phyloP scores from a whole-genome alignment of 352 stramenopile genomes.

The Phytopythium ostracodes region DNA sequence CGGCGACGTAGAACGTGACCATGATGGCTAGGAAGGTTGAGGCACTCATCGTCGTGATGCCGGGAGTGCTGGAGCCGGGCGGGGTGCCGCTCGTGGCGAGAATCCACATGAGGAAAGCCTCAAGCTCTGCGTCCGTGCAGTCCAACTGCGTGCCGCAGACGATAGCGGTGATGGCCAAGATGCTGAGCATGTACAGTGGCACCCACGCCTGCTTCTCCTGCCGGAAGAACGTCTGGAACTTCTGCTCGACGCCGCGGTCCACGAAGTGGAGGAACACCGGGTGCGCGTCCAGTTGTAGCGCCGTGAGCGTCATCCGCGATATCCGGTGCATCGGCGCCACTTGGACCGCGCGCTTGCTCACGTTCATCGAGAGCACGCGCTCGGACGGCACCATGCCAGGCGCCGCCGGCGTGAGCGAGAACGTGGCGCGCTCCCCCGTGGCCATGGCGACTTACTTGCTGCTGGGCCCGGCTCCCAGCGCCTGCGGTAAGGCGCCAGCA shows the following conservation, averaged over 20 bases:
- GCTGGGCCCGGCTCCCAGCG: not conserved
- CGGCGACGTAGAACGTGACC: constrained; percentile 24
- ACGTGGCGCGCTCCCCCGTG: constrained; percentile 7
- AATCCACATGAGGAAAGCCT: constrained; percentile 11
- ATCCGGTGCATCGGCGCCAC: constrained; percentile 23
- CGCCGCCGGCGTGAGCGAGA: constrained; percentile 10
- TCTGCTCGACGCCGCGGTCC: constrained; percentile 47
- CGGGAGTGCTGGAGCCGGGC: not conserved
- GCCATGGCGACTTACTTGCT: not conserved
- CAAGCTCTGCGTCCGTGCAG: constrained; percentile 13
- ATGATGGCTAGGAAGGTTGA: constrained; percentile 20
- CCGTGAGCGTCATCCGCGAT: constrained; percentile 17
- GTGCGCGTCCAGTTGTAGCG: constrained; percentile 43
- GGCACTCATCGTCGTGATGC: constrained; percentile 4
- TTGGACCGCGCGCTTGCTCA: constrained; percentile 28
- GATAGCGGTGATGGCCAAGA: constrained; percentile 21
- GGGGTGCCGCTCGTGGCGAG: not conserved
- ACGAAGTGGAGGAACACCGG: constrained; percentile 42
- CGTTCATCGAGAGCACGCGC: not conserved
- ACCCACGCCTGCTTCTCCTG: constrained; percentile 33
- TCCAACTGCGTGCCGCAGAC: constrained; percentile 17
- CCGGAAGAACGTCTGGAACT: constrained; percentile 58
- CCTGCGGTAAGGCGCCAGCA: not conserved
- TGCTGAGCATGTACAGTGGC: constrained; percentile 27
- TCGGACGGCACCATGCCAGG: not conserved